phyloP scores from a whole-genome alignment of 768 basidiomycete genomes.

The Hygrocybe coccinea region DNA sequence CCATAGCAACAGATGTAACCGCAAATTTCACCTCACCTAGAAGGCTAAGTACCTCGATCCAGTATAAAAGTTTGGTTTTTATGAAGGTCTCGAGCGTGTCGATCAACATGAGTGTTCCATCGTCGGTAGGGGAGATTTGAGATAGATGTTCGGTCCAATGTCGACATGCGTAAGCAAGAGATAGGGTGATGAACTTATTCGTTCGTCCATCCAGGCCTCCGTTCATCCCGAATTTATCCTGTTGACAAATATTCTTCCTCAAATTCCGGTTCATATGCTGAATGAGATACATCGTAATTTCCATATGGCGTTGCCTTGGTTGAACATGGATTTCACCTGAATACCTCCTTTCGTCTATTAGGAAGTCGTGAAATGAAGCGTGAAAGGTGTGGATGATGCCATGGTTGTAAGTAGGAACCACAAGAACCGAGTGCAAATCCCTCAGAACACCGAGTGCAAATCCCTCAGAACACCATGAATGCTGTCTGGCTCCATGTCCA shows the following conservation, averaged over 20 bases:
- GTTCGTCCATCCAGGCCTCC: background rate
- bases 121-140: background rate
- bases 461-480: background rate
- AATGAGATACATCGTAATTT: background rate
- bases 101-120: background rate
- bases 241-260: constrained; percentile 2
- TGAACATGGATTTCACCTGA: constrained; percentile 24
- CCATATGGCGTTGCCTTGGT: constrained; percentile 2
- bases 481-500: constrained; percentile 1
- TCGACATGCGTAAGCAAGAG: constrained; percentile 17
- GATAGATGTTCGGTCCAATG: constrained; percentile 16
- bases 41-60: background rate
- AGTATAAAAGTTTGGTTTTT: background rate
- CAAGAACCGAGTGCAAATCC: constrained; percentile 8
- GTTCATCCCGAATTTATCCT: background rate
- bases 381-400: constrained; percentile 25
- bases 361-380: constrained; percentile 32
- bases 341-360: constrained; percentile 28
- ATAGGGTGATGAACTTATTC: background rate
- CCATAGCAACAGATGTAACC: background rate
- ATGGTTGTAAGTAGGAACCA: constrained; percentile 11
- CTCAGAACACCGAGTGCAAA: constrained; percentile 7
- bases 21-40: background rate
- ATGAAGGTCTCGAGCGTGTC: background rate
- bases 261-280: constrained; percentile 3